Conservation (phyloP, 257 asterid genomes). For the Ilex asprella region DNA sequence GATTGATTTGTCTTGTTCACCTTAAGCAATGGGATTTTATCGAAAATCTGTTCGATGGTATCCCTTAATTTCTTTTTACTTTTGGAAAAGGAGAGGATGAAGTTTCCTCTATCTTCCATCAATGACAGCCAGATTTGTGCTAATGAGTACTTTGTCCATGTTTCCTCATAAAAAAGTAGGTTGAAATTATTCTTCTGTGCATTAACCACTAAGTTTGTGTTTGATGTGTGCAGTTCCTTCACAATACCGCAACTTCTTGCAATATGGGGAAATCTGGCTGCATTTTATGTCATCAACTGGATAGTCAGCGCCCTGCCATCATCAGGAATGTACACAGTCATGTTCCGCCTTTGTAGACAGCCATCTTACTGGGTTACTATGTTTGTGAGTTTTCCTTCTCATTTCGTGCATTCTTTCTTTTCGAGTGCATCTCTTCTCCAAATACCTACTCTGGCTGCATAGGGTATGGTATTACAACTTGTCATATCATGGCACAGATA, state of each 20-base stretch:
- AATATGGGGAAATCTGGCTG: constrained; percentile 95
- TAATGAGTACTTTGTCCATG: too few relatives aligned
- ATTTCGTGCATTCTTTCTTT: constrained; percentile 1
- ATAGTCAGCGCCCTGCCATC: constrained; percentile 86
- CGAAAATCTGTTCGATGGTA: too few relatives aligned
- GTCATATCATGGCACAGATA: neutral
- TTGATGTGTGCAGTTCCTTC: constrained; percentile 62
- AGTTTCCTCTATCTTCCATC: too few relatives aligned
- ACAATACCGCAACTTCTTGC: constrained; percentile 83
- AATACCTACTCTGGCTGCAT: neutral
- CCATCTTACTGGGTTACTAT: constrained; percentile 92
- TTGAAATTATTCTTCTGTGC: too few relatives aligned
- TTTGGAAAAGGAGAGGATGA: too few relatives aligned
- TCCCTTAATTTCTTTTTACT: too few relatives aligned
- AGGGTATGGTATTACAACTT: neutral
- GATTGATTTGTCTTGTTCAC: too few relatives aligned
- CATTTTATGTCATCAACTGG: constrained; percentile 80
- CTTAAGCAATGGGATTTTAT: too few relatives aligned
- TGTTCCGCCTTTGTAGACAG: constrained; percentile 88
- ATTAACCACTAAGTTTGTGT: neutral
- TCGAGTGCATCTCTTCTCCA: neutral
- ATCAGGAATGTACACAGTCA: constrained; percentile 76
- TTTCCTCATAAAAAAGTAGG: too few relatives aligned
- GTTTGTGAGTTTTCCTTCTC: constrained; percentile 47
- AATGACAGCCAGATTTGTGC: too few relatives aligned